These are phyloP conservation scores for Gardenia jasminoides DNA, from an alignment of 257 asterid species.

Conservation along the genomic window DNA sequence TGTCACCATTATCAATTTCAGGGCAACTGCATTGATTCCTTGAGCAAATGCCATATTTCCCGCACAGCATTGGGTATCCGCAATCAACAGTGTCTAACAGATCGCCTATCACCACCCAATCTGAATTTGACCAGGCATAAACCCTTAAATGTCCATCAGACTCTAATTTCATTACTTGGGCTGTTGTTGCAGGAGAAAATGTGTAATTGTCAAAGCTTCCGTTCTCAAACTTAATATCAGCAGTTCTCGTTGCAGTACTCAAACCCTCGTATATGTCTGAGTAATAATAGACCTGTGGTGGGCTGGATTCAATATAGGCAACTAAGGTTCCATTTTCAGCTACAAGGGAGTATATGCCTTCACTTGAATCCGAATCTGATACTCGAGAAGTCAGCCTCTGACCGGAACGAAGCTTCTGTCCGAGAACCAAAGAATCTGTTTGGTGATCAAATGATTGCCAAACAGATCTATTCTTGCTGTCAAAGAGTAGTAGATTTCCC, in stretches of 20 bases:
- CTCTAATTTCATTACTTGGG: constrained; percentile 20
- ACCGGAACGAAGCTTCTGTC: constrained; percentile 20
- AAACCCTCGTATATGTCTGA: not conserved
- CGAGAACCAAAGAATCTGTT: constrained; percentile 25
- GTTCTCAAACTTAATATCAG: constrained; percentile 3
- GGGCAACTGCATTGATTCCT: constrained; percentile 12
- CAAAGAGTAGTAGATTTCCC: constrained; percentile 27
- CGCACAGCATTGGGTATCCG: constrained; percentile 20
- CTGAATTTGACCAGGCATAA: not conserved
- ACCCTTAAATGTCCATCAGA: constrained; percentile 28
- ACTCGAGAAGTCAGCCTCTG: constrained; percentile 24
- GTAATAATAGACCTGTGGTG: constrained; percentile 18
- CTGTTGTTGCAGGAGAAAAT: not conserved
- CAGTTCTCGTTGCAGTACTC: not conserved
- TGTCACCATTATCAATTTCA: not conserved
- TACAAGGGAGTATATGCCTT: constrained; percentile 16
- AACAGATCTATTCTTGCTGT: not conserved
- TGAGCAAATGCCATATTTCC: constrained; percentile 24
- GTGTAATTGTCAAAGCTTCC: constrained; percentile 4
- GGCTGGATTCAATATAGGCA: constrained; percentile 20
- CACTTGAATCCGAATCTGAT: constrained; percentile 15
- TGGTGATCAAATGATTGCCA: constrained; percentile 34
- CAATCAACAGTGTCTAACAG: constrained; percentile 4
- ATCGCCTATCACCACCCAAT: constrained; percentile 7
- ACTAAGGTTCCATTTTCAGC: constrained; percentile 5